Evolutionary conservation across 495 filamentous ascomycete species (phyloP).

Genomic region (Trichoderma erinaceum): DNA sequence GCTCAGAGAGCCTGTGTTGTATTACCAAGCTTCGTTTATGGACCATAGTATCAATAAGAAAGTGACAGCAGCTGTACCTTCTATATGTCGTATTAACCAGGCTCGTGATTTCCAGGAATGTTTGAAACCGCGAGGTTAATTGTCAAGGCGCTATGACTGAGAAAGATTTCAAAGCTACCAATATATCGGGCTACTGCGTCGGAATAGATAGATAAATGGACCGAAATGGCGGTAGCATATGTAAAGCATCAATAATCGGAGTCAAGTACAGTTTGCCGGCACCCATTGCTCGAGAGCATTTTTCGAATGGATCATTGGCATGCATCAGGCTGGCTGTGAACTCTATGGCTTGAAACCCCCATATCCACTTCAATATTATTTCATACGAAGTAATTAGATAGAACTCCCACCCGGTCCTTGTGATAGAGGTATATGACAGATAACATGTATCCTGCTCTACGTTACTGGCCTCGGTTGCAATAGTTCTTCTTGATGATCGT

Average conservation of each 20-base stretch:
- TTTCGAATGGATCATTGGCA: conserved; percentile 51
- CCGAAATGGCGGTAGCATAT: too few species aligned
- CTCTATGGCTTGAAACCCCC: conserved; percentile 51
- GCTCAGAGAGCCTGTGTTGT: too few species aligned
- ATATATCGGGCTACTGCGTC: too few species aligned
- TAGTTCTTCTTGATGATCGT: conserved; percentile 28
- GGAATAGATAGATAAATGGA: too few species aligned
- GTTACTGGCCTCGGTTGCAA: conserved; percentile 23
- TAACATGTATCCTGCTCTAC: neutral
- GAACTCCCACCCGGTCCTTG: neutral
- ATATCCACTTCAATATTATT: conserved; percentile 30
- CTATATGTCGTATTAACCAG: too few species aligned
- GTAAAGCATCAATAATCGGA: conserved; percentile 39
- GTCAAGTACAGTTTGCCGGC: conserved; percentile 32
- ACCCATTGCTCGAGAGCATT: conserved; percentile 46
- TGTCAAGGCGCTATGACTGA: too few species aligned
- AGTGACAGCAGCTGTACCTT: too few species aligned
- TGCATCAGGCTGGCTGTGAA: conserved; percentile 54
- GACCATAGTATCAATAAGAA: too few species aligned
- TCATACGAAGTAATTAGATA: neutral
- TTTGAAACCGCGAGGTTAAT: too few species aligned
- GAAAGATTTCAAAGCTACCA: too few species aligned
- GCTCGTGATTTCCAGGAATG: too few species aligned
- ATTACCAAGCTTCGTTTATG: too few species aligned
- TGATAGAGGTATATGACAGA: neutral